These are phyloP conservation scores for Candida maris DNA, from an alignment of 805 yeast species.

Conservation along the genomic window DNA sequence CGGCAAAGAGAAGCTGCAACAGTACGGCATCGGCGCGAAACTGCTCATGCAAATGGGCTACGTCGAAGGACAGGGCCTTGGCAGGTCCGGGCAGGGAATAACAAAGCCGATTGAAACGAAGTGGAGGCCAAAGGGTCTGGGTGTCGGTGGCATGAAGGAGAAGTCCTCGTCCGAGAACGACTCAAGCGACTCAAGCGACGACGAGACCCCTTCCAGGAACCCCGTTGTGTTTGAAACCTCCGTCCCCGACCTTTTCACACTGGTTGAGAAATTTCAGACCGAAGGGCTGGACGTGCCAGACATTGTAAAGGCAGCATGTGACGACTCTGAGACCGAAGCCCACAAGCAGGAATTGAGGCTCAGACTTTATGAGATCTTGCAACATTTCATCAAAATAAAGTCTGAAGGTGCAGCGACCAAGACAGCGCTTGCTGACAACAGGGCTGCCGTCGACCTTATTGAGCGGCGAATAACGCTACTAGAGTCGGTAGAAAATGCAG, in stretches of 20 bases:
- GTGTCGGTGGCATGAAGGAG: constrained; percentile 64
- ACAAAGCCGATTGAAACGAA: constrained; percentile 74
- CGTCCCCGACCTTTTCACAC: constrained; percentile 32
- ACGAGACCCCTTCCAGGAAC: constrained; percentile 21
- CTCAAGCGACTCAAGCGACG: constrained; percentile 10
- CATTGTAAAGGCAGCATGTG: constrained; percentile 34
- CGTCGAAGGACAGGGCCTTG: constrained; percentile 80
- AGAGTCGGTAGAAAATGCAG: constrained; percentile 1
- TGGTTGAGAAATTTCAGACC: constrained; percentile 36
- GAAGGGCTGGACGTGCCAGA: constrained; percentile 36
- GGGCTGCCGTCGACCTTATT: constrained; percentile 2
- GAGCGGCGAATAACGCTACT: constrained; percentile 6
- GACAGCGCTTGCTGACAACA: constrained; percentile 14
- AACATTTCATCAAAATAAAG: constrained; percentile 5
- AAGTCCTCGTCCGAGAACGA: constrained; percentile 21
- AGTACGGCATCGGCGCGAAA: constrained; percentile 83
- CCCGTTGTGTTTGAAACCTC: constrained; percentile 11
- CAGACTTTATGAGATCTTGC: constrained; percentile 15
- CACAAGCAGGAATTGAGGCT: constrained; percentile 17
- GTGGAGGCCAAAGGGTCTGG: constrained; percentile 62
- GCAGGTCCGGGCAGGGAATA: constrained; percentile 68
- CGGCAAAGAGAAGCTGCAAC: constrained; percentile 5
- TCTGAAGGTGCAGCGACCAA: constrained; percentile 12
- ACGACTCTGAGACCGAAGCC: constrained; percentile 13
- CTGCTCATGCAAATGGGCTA: constrained; percentile 85